A percentile compares a stretch with the other conserved stretches of the same genome.
Evolutionary conservation across 208 protist species (phyloP).

Genomic region (Acanthamoeba comandoni): DNA sequence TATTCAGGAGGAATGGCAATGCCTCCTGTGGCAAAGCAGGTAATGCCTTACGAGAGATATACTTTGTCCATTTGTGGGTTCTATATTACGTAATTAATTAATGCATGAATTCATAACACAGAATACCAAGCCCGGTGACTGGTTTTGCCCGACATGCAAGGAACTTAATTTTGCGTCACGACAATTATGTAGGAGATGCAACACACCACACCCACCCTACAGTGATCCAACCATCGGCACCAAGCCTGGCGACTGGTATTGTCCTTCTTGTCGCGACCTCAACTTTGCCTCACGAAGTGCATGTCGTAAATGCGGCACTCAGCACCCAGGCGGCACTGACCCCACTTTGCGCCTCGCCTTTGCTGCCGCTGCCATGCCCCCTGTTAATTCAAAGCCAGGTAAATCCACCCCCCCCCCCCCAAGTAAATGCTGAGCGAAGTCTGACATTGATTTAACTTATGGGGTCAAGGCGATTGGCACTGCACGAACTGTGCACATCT

Average conservation of each 20-base stretch:
- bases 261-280: slow-evolving; percentile 53
- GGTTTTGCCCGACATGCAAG: slow-evolving; percentile 64
- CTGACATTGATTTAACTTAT: neutral
- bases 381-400: slow-evolving; percentile 46
- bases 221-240: slow-evolving; percentile 55
- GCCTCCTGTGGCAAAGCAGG: neutral
- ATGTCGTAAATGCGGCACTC: slow-evolving; percentile 46
- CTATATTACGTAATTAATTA: too few relatives aligned
- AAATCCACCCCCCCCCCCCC: neutral
- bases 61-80: too few relatives aligned
- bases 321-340: slow-evolving; percentile 27
- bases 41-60: too few relatives aligned
- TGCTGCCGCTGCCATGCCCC: slow-evolving; percentile 4
- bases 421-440: neutral
- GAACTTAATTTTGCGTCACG: slow-evolving; percentile 72
- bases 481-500: slow-evolving; percentile 60
- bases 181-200: slow-evolving; percentile 63
- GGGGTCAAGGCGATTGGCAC: slow-evolving; percentile 67
- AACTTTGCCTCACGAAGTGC: slow-evolving; percentile 69
- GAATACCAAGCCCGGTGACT: slow-evolving; percentile 54
- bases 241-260: slow-evolving; percentile 71
- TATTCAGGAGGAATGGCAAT: slow-evolving; percentile 1
- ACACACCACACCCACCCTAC: slow-evolving; percentile 9
- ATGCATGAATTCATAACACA: too few relatives aligned
- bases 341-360: slow-evolving; percentile 42